Evolutionary conservation across 257 asterid species (phyloP), one percentile per base, ranked within the genome.

Genomic region (Penstemon davidsonii): DNA sequence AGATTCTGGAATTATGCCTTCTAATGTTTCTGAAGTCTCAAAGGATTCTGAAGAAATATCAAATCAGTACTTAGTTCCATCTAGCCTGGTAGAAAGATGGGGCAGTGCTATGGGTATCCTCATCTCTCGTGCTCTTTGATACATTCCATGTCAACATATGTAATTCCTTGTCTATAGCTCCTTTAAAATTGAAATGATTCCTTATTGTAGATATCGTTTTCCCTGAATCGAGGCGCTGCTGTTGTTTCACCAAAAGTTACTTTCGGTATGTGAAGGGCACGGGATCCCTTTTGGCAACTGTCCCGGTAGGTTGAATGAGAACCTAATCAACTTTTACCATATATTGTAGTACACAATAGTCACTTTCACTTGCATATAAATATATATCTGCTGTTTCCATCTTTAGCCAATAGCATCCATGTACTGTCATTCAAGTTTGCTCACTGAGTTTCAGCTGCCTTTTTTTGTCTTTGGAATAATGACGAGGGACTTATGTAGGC

Each of bases 41-140:
- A 76, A 78, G 69, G 69, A 60, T 64, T 43, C 63, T 64, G 80
- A 79, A 73, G 85, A 69, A 78, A 82, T 74, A 69, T 72, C 70
- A 57, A 67, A 76, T 52, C 78, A 71, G 37, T 88, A 73, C 73
- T 25, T 79, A 62, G 97, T 92, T 72, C 96, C 97, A 70, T 69
- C 87, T 62, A 77, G 83, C 84, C 78, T 88, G 75, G 78, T 88
- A 38, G 88, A 88, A 77, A 80, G 97, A 87, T 88, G 96, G 97
- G 98, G 98, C 66, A 85, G 84, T 67, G 97, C 96, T 68, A 92
- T 92, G 95, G 98, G 98, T 92, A 92, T 85, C 87, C 95, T 80
- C 72, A 36, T 73, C 61, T 70, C 55, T 50, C 62, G 18, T 47
- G 33, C 37, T 37, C 36, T 56, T 42, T 64, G 12, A 55, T 57